Evolutionary conservation across 2,329 filamentous ascomycete species (phyloP), one percentile per base, ranked within the genome.

Genomic region (Talaromyces pinophilus): DNA sequence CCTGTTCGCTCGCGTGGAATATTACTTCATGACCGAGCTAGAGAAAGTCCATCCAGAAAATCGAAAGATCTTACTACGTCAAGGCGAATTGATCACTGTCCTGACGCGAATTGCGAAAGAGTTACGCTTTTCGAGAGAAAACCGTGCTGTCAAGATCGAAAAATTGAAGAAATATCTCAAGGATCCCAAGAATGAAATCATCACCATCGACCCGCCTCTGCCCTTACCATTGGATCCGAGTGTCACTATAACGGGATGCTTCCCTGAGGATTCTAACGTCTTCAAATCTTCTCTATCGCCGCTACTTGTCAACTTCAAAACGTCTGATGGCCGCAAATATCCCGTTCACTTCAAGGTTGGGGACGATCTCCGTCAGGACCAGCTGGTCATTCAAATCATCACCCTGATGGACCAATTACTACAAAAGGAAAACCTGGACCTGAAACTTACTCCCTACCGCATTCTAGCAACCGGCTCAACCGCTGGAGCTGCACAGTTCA

Each of bases 291-390:
- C 93, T 0, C 81, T 99, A 8, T 93, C 92, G 52, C 95, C 95
- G 0, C 90, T 99, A 67, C 92, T 95, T 72, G 88, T 97, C 67
- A 92, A 91, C 10, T 97, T 98, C 81, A 93, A 90, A 74, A 96
- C 93, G 0, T 85, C 87, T 0, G 86, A 86, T 1, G 92, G 91
- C 7, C 86, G 85, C 46, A 90, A 89, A 67, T 99, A 98, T 75
- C 90, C 94, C 10, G 91, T 99, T 69, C 90, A 98, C 63, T 99
- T 99, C 86, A 99, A 99, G 79, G 93, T 93, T 0, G 95, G 95
- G 42, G 95, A 99, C 75, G 95, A 99, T 76, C 84, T 99, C 62
- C 91, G 95, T 15, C 95, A 99, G 79, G 95, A 99, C 75, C 95
- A 99, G 76, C 87, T 99, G 2, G 94, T 99, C 42, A 96, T 99